A percentile compares a stretch with the other conserved stretches of the same genome.
phyloP scores from a whole-genome alignment of 192 early-diverging fungal genomes.

The Podila clonocystis region DNA sequence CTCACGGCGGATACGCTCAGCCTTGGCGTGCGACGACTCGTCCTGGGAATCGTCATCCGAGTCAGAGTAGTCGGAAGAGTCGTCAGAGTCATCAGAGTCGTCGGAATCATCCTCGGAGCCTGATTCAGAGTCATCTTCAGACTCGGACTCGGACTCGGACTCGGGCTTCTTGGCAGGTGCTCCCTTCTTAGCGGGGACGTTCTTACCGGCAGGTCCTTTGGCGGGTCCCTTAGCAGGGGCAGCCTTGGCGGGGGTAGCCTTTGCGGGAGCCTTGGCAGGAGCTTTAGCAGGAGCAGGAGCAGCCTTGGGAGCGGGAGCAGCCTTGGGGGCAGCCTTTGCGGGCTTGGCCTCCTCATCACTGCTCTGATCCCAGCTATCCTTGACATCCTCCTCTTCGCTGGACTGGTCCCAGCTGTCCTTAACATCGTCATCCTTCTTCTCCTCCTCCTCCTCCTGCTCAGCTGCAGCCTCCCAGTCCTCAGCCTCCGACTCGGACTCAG shows the following conservation, averaged over 20 bases:
- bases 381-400: constrained; percentile 68
- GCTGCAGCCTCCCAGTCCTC: constrained; percentile 54
- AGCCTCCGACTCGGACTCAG: constrained; percentile 35
- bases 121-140: constrained; percentile 1
- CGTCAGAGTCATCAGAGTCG: constrained; percentile 57
- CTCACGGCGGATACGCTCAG: constrained; percentile 75
- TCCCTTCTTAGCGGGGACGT: constrained; percentile 44
- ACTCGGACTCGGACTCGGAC: constrained; percentile 20
- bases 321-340: constrained; percentile 19
- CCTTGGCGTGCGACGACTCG: constrained; percentile 69
- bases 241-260: constrained; percentile 36
- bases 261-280: constrained; percentile 39
- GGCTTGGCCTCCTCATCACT: constrained; percentile 46
- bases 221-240: constrained; percentile 17
- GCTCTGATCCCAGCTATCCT: constrained; percentile 62
- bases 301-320: constrained; percentile 38
- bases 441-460: constrained; percentile 65
- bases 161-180: constrained; percentile 32
- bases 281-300: constrained; percentile 36
- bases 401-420: constrained; percentile 68
- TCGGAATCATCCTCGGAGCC: constrained; percentile 37
- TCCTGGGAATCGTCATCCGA: constrained; percentile 67
- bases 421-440: constrained; percentile 69
- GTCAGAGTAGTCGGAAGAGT: constrained; percentile 60
- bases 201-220: constrained; percentile 15